Conservation (phyloP, 371 early-diverging fungal genomes). For the Entomophthora muscae region DNA sequence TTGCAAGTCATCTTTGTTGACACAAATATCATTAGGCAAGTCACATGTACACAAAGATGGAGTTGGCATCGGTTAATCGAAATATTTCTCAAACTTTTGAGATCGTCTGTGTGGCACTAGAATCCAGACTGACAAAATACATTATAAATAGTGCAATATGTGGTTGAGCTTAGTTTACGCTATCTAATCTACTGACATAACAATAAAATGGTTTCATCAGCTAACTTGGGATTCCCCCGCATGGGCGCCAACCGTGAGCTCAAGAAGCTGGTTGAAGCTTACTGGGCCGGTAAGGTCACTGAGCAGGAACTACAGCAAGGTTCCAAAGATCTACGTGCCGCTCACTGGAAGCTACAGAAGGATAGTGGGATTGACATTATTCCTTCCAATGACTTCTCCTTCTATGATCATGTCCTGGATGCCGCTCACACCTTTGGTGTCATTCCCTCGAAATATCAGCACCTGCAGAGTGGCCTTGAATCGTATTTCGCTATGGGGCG, state of each 20-base stretch:
- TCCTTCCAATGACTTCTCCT: conserved; percentile 86
- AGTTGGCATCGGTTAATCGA: no score
- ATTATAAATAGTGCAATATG: no score
- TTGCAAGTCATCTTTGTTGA: no score
- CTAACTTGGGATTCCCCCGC: conserved; percentile 63
- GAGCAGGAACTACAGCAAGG: conserved; percentile 49
- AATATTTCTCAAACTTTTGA: no score
- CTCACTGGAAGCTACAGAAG: conserved; percentile 78
- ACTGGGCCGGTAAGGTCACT: conserved; percentile 78
- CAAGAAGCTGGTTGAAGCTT: conserved; percentile 73
- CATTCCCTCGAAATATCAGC: conserved; percentile 56
- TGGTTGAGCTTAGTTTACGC: no score
- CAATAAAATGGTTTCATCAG: conserved; percentile 45
- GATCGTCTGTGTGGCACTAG: no score
- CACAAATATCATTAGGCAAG: no score
- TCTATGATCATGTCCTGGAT: conserved; percentile 91
- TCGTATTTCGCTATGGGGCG: conserved; percentile 95
- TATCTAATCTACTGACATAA: not conserved
- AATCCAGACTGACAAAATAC: no score
- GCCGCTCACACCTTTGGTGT: conserved; percentile 57
- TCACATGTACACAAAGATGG: no score
- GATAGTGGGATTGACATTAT: conserved; percentile 62
- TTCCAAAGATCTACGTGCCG: conserved; percentile 57
- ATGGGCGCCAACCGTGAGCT: conserved; percentile 78
- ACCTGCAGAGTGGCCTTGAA: conserved; percentile 37